Percentiles rank a stretch among this genome's conserved stretches.
Conservation (phyloP, 176 grass and related monocot species). For the Ananas comosus region DNA sequence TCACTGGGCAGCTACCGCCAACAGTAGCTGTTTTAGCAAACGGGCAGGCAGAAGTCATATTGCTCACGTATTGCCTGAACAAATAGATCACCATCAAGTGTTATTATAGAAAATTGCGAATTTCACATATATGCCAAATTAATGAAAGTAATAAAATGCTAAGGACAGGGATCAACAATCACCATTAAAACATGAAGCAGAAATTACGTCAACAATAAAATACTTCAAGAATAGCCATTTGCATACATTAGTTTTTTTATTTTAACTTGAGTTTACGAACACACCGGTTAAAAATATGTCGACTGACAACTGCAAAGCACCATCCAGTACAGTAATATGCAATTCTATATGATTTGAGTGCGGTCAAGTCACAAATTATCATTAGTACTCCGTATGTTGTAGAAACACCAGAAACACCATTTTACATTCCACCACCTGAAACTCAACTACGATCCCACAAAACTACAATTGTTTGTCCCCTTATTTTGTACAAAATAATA, state of each 20-base stretch:
- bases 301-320: neutral
- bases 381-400: no score
- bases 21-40: constrained; percentile 38
- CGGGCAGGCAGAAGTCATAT: constrained; percentile 42
- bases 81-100: neutral
- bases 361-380: no score
- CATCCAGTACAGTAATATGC: neutral
- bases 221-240: neutral
- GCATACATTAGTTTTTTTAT: neutral
- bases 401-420: no score
- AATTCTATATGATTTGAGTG: neutral
- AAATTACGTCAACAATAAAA: neutral
- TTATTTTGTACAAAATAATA: no score
- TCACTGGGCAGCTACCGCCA: constrained; percentile 44
- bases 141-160: neutral
- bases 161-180: neutral
- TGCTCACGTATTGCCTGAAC: constrained; percentile 14
- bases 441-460: no score
- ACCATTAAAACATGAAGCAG: neutral
- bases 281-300: neutral
- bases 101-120: neutral
- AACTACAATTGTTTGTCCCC: no score
- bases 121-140: neutral
- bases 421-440: no score
- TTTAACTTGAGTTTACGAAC: neutral